These are phyloP conservation scores for Pulicaria dysenterica DNA, from an alignment of 129 eudicot species.

Conservation along the genomic window DNA sequence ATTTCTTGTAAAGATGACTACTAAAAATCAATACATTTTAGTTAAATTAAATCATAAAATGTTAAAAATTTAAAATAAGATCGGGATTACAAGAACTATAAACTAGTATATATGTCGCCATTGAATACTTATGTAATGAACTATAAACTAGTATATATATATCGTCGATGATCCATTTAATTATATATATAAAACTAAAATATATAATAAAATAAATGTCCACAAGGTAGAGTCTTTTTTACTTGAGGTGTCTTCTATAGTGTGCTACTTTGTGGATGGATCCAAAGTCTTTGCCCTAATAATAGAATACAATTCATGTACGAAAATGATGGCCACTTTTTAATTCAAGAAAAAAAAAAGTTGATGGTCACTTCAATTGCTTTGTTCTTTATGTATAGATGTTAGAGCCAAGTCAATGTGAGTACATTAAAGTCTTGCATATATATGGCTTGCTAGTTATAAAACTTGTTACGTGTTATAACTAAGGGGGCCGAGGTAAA, in stretches of 20 bases:
- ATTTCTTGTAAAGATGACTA: too few relatives aligned
- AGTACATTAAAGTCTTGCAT: constrained; percentile 16
- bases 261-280: constrained; percentile 31
- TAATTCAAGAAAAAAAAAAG: constrained; percentile 15
- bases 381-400: constrained; percentile 5
- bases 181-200: too few relatives aligned
- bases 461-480: background rate
- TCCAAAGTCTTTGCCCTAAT: constrained; percentile 48
- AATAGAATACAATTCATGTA: constrained; percentile 48
- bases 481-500: too few relatives aligned
- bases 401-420: constrained; percentile 40
- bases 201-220: constrained; percentile 16
- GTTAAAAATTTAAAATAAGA: too few relatives aligned
- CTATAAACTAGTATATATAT: too few relatives aligned
- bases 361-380: constrained; percentile 30
- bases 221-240: constrained; percentile 35
- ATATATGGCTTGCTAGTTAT: background rate
- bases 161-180: constrained; percentile 2
- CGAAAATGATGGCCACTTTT: constrained; percentile 45
- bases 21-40: too few relatives aligned
- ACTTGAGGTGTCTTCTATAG: constrained; percentile 41
- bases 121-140: too few relatives aligned
- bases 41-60: too few relatives aligned
- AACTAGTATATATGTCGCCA: too few relatives aligned
- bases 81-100: too few relatives aligned